Percentiles rank a stretch among this genome's conserved stretches.
Conservation (phyloP, 805 yeast genomes). For the Yarrowia sp. region DNA sequence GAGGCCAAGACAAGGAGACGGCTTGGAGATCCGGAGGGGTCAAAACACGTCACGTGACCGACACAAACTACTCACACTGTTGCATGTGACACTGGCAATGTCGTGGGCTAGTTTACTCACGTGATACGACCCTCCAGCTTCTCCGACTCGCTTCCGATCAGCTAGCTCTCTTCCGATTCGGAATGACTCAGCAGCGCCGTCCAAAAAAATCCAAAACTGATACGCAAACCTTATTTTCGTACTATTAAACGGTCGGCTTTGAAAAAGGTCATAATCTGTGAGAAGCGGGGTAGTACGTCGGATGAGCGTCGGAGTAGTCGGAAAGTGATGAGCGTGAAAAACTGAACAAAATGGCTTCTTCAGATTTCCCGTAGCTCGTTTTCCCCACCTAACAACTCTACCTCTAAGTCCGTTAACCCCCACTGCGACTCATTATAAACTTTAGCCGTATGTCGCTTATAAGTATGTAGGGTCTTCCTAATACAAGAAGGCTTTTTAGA, state of each 20-base stretch:
- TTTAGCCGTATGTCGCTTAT: constrained; percentile 14
- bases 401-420: background rate
- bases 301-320: too few species aligned
- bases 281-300: too few species aligned
- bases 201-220: background rate
- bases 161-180: background rate
- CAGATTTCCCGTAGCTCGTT: background rate
- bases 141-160: constrained; percentile 11
- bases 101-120: background rate
- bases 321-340: too few species aligned
- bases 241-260: too few species aligned
- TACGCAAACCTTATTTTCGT: too few species aligned
- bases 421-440: background rate
- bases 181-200: constrained; percentile 12
- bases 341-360: too few species aligned
- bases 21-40: constrained; percentile 1
- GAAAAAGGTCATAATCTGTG: too few species aligned
- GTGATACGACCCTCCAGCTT: background rate
- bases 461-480: constrained; percentile 16
- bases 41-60: background rate
- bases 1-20: background rate
- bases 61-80: background rate
- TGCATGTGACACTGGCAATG: too few species aligned
- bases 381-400: background rate
- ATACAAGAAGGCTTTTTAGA: background rate